These are phyloP conservation scores for Backusella parvicylindrica DNA, from an alignment of 192 early-diverging fungal genomes.

Conservation along the genomic window DNA sequence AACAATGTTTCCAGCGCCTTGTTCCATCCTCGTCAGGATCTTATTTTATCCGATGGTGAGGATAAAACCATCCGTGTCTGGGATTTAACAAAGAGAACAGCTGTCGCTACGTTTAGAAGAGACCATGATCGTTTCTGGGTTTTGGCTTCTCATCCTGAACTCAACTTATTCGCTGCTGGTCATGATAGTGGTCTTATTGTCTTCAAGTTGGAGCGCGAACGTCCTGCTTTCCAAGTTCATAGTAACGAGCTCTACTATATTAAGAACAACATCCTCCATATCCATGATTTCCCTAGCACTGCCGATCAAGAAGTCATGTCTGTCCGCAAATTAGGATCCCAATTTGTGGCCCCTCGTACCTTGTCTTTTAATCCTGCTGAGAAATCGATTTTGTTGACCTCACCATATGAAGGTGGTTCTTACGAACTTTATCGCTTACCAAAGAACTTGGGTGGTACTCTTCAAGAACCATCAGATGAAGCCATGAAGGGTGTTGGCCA, in stretches of 20 bases:
- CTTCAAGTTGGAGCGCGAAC: slow-evolving; percentile 97
- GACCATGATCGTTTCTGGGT: slow-evolving; percentile 98
- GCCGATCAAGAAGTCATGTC: slow-evolving; percentile 78
- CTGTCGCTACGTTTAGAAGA: slow-evolving; percentile 93
- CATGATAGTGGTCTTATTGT: slow-evolving; percentile 98
- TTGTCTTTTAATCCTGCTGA: slow-evolving; percentile 97
- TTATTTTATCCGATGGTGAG: slow-evolving; percentile 91
- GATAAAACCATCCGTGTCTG: slow-evolving; percentile 98
- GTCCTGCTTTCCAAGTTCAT: slow-evolving; percentile 85
- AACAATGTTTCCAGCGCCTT: slow-evolving; percentile 93
- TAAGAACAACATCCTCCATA: slow-evolving; percentile 81
- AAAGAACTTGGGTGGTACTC: slow-evolving; percentile 61
- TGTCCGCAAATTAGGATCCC: slow-evolving; percentile 71
- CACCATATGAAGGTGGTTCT: slow-evolving; percentile 81
- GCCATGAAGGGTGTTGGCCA: slow-evolving; percentile 77
- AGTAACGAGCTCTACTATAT: slow-evolving; percentile 86
- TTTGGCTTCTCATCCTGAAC: slow-evolving; percentile 91
- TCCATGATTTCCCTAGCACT: slow-evolving; percentile 75
- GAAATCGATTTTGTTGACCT: slow-evolving; percentile 81
- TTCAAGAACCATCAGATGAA: slow-evolving; percentile 57
- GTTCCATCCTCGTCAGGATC: slow-evolving; percentile 95
- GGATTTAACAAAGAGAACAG: slow-evolving; percentile 95
- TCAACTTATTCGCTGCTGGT: slow-evolving; percentile 97
- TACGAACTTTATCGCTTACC: slow-evolving; percentile 91
- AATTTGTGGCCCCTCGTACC: slow-evolving; percentile 72